These are phyloP conservation scores for Candolleomyces efflorescens DNA, from an alignment of 768 basidiomycete species.

Conservation along the genomic window DNA sequence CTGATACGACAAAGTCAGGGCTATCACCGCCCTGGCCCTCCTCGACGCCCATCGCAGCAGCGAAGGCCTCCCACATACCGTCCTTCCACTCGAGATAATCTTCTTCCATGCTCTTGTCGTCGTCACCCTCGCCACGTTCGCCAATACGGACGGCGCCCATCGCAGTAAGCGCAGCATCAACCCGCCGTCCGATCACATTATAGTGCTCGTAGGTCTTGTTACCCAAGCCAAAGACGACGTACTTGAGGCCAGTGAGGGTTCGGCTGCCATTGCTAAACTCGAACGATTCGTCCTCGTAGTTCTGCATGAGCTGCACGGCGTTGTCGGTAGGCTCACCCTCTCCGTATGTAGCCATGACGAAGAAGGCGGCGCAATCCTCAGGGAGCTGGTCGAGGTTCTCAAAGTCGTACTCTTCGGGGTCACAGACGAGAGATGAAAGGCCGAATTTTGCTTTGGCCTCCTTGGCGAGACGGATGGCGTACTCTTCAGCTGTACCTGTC, in stretches of 20 bases:
- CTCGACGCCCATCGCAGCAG: constrained; percentile 80
- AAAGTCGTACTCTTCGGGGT: constrained; percentile 99
- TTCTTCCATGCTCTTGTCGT: constrained; percentile 99
- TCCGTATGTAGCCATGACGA: constrained; percentile 97
- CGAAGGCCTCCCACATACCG: constrained; percentile 90
- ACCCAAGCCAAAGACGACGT: constrained; percentile 91
- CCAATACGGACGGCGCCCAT: constrained; percentile 87
- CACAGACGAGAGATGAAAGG: constrained; percentile 92
- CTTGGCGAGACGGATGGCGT: constrained; percentile 95
- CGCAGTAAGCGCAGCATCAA: constrained; percentile 68
- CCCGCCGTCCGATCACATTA: constrained; percentile 79
- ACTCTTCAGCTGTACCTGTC: constrained; percentile 98
- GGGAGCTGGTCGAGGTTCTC: constrained; percentile 92
- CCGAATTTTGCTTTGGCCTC: constrained; percentile 97
- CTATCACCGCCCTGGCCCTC: constrained; percentile 96
- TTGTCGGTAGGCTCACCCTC: constrained; percentile 99
- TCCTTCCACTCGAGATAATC: constrained; percentile 99
- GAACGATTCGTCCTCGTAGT: constrained; percentile 81
- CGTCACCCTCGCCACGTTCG: constrained; percentile 92
- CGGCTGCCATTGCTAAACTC: constrained; percentile 80
- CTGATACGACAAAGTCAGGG: constrained; percentile 89
- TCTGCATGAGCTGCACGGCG: constrained; percentile 91
- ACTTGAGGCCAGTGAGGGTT: constrained; percentile 80
- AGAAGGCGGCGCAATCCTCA: constrained; percentile 83
- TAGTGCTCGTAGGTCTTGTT: constrained; percentile 96